Conservation (phyloP, 352 stramenopile species). For the Hyaloperonospora brassicae region DNA sequence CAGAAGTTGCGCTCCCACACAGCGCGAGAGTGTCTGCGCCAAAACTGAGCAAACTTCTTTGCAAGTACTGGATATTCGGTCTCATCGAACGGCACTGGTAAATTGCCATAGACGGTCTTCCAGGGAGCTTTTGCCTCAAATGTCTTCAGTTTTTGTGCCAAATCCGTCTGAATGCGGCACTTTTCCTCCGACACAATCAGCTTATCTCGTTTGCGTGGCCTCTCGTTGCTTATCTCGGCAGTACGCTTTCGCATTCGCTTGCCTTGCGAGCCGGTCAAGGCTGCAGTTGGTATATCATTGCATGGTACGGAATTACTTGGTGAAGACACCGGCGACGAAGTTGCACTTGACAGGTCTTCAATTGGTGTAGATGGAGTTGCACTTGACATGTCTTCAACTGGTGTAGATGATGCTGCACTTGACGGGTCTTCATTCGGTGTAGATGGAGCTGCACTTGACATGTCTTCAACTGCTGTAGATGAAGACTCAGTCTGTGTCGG, state of each 20-base stretch:
- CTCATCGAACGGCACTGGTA: conserved; percentile 39
- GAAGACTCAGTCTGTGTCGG: no score
- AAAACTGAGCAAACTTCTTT: conserved; percentile 29
- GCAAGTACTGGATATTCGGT: conserved; percentile 14
- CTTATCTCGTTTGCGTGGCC: conserved; percentile 15
- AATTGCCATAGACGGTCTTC: conserved; percentile 22
- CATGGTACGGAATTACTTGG: background rate
- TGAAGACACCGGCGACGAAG: no score
- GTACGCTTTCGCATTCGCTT: conserved; percentile 11
- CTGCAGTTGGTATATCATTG: background rate
- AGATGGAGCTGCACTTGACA: no score
- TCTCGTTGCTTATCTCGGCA: background rate
- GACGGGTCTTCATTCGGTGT: background rate
- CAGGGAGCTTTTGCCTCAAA: conserved; percentile 32
- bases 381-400: background rate
- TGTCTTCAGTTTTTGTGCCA: conserved; percentile 14
- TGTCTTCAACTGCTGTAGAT: no score
- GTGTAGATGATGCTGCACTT: background rate
- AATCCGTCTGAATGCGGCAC: conserved; percentile 12
- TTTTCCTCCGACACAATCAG: conserved; percentile 13
- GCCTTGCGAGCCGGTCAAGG: background rate
- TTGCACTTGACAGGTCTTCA: no score
- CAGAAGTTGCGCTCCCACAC: conserved; percentile 62
- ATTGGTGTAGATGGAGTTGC: background rate
- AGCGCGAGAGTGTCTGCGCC: conserved; percentile 21